Base-by-base conservation (phyloP, 805 yeast species). In the Starmerella vitae region DNA sequence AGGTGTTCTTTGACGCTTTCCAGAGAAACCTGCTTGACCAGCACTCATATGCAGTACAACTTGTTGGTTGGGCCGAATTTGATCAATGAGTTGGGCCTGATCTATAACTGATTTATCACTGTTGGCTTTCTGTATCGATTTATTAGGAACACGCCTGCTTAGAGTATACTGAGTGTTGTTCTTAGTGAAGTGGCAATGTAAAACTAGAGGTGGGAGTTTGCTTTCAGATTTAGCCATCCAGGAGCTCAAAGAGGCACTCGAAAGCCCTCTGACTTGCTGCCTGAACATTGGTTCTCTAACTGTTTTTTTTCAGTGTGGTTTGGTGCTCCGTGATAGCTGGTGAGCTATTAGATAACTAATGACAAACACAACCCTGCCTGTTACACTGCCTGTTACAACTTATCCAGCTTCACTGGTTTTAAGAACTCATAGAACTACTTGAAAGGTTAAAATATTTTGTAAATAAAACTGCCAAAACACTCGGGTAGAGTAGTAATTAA, bases 11-110 rank as follows among this genome's bases (percentile, higher is more conserved):
- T 95, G 75, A 41, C 84, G 84, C 14, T 91, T 73, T 54, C 85
- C 84, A 54, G 84, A 72, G 66, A 85, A 88, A 3, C 97, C 98
- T 37, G 84, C 65, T 55, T 72, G 74, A 37, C 98, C 98, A 0
- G 94, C 78, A 6, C 83, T 71, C 36, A 82, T 63, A 18, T 78
- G 72, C 33, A 78, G 56, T 47, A 72, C 68, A 21, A 78, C 76
- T 46, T 74, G 78, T 60, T 86, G 88, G 20, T 85, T 91, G 35
- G 86, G 71, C 45, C 78, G 74, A 50, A 83, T 64, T 61, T 78
- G 78, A 57, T 84, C 80, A 35, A 84, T 66, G 36, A 81, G 39
- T 24, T 45, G 43, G 18, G 56, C 55, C 79, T 61, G 82, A 66
- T 45, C 84, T 76, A 58, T 76, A 75, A 58, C 71, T 73, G 22